Percentiles rank a stretch among this genome's conserved stretches.
These are phyloP conservation scores for Fusarium lateritium DNA, from an alignment of 2,329 filamentous ascomycete species.

Conservation along the genomic window DNA sequence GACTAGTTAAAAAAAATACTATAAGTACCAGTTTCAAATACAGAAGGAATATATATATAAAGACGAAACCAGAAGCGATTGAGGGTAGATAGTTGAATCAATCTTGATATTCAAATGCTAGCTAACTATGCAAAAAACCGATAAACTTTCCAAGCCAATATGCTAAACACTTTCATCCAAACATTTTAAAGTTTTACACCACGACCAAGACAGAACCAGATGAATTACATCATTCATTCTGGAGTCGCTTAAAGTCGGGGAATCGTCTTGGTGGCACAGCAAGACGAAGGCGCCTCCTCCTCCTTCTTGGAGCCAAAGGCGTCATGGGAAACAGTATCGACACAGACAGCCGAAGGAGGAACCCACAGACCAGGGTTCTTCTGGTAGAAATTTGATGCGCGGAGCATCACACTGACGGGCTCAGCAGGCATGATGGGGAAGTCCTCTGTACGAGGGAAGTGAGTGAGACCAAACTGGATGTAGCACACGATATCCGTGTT, in stretches of 20 bases:
- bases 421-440: constrained; percentile 93
- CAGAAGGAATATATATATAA: too few species aligned
- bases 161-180: constrained; percentile 8
- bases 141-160: constrained; percentile 5
- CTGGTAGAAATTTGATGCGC: constrained; percentile 86
- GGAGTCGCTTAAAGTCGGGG: constrained; percentile 23
- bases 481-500: constrained; percentile 91
- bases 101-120: constrained; percentile 14
- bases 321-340: constrained; percentile 42
- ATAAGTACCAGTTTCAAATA: too few species aligned
- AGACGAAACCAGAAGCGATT: too few species aligned
- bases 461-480: constrained; percentile 93
- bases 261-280: constrained; percentile 39
- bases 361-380: constrained; percentile 87
- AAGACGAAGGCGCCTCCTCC: constrained; percentile 36
- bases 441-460: constrained; percentile 91
- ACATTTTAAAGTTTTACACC: constrained; percentile 11
- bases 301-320: constrained; percentile 40
- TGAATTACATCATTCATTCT: constrained; percentile 1
- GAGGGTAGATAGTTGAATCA: not conserved
- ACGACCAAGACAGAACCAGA: not conserved
- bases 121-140: constrained; percentile 20
- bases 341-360: constrained; percentile 65
- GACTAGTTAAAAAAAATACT: too few species aligned
- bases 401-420: constrained; percentile 84